Percentiles rank a stretch among this genome's conserved stretches.
These are phyloP conservation scores for Tolypocladium cylindrosporum DNA, from an alignment of 2,329 filamentous ascomycete species.

Conservation along the genomic window DNA sequence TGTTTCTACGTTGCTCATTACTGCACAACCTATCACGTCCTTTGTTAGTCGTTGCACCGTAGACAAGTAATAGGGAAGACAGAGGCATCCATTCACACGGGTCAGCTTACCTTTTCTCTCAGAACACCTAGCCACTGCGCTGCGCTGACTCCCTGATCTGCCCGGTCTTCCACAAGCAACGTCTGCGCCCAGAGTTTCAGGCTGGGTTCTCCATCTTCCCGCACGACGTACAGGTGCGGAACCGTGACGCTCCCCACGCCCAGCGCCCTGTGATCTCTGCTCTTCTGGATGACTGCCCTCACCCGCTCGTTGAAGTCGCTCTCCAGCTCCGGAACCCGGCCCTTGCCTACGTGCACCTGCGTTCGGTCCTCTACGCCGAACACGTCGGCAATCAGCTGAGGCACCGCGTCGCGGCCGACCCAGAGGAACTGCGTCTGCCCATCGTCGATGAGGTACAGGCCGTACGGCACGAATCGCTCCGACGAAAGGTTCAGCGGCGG, in stretches of 20 bases:
- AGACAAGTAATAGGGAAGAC: not conserved
- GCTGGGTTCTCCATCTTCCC: slow-evolving; percentile 92
- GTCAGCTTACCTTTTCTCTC: slow-evolving; percentile 72
- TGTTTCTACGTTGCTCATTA: not conserved
- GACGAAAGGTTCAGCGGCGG: slow-evolving; percentile 79
- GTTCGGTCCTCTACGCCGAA: slow-evolving; percentile 80
- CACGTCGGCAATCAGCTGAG: slow-evolving; percentile 78
- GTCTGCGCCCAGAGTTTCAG: slow-evolving; percentile 96
- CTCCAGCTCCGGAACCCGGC: slow-evolving; percentile 74
- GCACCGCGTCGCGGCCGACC: slow-evolving; percentile 87
- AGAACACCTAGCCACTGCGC: slow-evolving; percentile 87
- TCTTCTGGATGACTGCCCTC: slow-evolving; percentile 84
- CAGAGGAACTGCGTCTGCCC: slow-evolving; percentile 96
- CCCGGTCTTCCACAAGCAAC: slow-evolving; percentile 84
- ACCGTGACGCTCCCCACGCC: slow-evolving; percentile 89
- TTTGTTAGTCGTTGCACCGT: not conserved
- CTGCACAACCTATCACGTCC: slow-evolving; percentile 1
- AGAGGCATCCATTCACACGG: not conserved
- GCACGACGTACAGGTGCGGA: slow-evolving; percentile 84
- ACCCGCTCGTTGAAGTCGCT: slow-evolving; percentile 96
- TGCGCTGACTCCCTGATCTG: slow-evolving; percentile 87
- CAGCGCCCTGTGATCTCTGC: slow-evolving; percentile 72
- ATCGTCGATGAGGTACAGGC: slow-evolving; percentile 92
- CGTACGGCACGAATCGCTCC: slow-evolving; percentile 77
- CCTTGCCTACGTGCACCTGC: slow-evolving; percentile 85